phyloP scores from a whole-genome alignment of 2,329 filamentous ascomycete genomes.

The Fusarium sp. region DNA sequence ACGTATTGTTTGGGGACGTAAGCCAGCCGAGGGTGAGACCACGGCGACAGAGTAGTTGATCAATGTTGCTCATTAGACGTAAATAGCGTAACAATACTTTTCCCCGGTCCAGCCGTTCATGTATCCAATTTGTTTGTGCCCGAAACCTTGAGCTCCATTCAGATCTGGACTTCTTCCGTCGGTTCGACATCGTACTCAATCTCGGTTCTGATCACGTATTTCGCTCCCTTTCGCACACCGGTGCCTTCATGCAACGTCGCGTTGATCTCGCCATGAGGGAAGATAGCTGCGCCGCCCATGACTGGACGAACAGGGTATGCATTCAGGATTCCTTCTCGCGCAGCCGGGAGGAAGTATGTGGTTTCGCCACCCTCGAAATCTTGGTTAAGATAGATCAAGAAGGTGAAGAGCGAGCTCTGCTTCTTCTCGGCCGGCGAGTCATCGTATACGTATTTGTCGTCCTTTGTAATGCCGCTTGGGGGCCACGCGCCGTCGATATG shows the following conservation, averaged over 20 bases:
- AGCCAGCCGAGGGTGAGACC: slow-evolving; percentile 10
- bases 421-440: slow-evolving; percentile 66
- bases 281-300: slow-evolving; percentile 74
- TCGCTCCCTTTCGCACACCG: slow-evolving; percentile 71
- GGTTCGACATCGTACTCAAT: slow-evolving; percentile 73
- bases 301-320: slow-evolving; percentile 75
- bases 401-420: slow-evolving; percentile 75
- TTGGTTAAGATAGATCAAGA: slow-evolving; percentile 75
- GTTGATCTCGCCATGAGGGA: slow-evolving; percentile 74
- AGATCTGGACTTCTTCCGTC: slow-evolving; percentile 4
- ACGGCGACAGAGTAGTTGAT: background rate
- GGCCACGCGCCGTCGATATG: slow-evolving; percentile 81
- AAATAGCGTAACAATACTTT: slow-evolving; percentile 17
- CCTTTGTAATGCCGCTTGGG: slow-evolving; percentile 69
- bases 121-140: background rate
- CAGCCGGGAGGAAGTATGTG: slow-evolving; percentile 74
- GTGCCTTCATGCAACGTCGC: slow-evolving; percentile 76
- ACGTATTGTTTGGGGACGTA: slow-evolving; percentile 41
- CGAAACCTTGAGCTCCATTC: background rate
- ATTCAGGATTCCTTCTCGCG: slow-evolving; percentile 72
- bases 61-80: slow-evolving; percentile 18
- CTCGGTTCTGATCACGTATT: slow-evolving; percentile 77
- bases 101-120: slow-evolving; percentile 17
- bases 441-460: slow-evolving; percentile 73
- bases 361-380: slow-evolving; percentile 78